Percentiles rank a stretch among this genome's conserved stretches.
These are phyloP conservation scores for Tetradesmus obliquus DNA, from an alignment of 139 green algal species.

Conservation along the genomic window DNA sequence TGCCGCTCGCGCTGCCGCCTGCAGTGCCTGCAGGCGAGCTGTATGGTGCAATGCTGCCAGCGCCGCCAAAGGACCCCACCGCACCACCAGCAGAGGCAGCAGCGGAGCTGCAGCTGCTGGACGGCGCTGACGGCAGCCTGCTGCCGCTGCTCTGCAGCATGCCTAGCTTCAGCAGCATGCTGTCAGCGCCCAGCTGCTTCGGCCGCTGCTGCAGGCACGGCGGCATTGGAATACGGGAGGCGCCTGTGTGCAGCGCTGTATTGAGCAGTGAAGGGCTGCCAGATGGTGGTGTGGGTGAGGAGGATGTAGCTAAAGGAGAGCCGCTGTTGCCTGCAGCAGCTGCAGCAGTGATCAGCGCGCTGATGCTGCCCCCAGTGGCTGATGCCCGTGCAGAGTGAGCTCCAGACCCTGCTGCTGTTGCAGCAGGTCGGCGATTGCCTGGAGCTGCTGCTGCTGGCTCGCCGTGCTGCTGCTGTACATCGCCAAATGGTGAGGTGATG, in stretches of 20 bases:
- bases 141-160: background rate
- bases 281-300: background rate
- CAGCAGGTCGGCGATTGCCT: background rate
- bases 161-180: conserved; percentile 2
- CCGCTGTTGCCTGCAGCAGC: background rate
- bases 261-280: background rate
- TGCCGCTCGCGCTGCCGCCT: background rate
- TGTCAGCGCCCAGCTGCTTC: background rate
- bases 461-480: background rate
- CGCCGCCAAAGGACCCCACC: background rate
- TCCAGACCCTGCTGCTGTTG: background rate
- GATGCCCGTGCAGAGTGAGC: background rate
- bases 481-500: background rate
- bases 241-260: background rate
- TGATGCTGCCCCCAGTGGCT: background rate
- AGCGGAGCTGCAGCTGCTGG: background rate
- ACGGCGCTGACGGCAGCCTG: background rate
- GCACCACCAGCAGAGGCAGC: background rate
- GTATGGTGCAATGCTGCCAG: background rate
- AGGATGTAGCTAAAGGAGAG: background rate
- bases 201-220: conserved; percentile 29
- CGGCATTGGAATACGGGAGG: conserved; percentile 13
- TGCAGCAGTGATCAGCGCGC: background rate
- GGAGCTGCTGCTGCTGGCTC: background rate
- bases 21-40: background rate